These are phyloP conservation scores for Ramalina intermedia DNA, from an alignment of 495 filamentous ascomycete species.

Conservation along the genomic window DNA sequence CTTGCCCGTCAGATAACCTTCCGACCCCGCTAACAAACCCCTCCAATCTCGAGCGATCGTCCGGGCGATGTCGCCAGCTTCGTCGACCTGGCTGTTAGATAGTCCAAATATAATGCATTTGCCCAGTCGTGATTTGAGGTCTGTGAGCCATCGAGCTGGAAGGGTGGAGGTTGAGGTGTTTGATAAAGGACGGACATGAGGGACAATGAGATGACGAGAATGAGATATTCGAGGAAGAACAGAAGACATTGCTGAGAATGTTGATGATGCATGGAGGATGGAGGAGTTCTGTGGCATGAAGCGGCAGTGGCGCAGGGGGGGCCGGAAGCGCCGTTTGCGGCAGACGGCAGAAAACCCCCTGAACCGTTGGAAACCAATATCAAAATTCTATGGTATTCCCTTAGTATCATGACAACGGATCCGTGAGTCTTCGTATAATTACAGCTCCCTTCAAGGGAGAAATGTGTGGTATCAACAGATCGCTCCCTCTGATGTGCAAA, in stretches of 20 bases:
- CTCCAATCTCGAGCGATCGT: slow-evolving; percentile 63
- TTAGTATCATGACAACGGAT: neutral
- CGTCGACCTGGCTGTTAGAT: slow-evolving; percentile 38
- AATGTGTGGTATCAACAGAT: no score
- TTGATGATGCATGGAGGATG: neutral
- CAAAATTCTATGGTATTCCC: no score
- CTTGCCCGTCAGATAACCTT: slow-evolving; percentile 64
- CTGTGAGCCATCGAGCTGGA: slow-evolving; percentile 56
- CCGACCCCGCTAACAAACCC: slow-evolving; percentile 56
- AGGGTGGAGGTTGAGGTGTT: neutral
- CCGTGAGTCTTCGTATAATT: neutral
- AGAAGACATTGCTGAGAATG: neutral
- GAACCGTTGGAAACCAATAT: no score
- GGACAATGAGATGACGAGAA: no score
- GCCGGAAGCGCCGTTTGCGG: neutral
- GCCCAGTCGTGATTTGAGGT: slow-evolving; percentile 59
- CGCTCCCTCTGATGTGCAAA: no score
- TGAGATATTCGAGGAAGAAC: neutral
- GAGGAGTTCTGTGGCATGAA: slow-evolving; percentile 7
- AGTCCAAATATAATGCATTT: slow-evolving; percentile 74
- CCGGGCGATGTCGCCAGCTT: slow-evolving; percentile 46
- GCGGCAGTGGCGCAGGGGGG: neutral
- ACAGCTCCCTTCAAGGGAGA: neutral
- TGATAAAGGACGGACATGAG: neutral
- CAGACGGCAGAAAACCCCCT: neutral